Evolutionary conservation across 768 basidiomycete species (phyloP).

Genomic region (Lyophyllum semitale): DNA sequence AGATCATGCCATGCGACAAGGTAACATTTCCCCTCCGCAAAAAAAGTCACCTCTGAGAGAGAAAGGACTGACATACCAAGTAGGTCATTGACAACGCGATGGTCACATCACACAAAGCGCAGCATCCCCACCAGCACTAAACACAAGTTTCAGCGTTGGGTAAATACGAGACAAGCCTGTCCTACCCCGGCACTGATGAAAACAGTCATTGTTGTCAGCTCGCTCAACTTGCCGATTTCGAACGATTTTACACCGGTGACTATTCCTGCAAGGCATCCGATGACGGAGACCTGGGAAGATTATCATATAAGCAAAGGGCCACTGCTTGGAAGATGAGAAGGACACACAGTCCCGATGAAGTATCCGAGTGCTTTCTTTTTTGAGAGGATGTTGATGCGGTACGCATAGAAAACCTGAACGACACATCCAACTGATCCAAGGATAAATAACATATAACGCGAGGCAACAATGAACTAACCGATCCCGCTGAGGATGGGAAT

Average conservation of each 20-base stretch:
- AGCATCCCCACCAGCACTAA: constrained; percentile 25
- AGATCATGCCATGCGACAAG: background rate
- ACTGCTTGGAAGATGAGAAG: background rate
- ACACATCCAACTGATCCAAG: constrained; percentile 26
- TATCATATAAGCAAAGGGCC: background rate
- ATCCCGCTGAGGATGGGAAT: constrained; percentile 31
- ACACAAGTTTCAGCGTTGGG: background rate
- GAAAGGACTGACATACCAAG: constrained; percentile 15
- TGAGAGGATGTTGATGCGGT: constrained; percentile 31
- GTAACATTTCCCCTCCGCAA: background rate
- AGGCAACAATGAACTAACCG: constrained; percentile 15
- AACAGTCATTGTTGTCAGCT: constrained; percentile 15
- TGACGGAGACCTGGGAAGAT: constrained; percentile 13
- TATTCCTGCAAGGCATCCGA: constrained; percentile 19
- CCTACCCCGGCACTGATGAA: constrained; percentile 21
- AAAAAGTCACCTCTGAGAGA: background rate
- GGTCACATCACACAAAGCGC: constrained; percentile 27
- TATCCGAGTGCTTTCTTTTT: constrained; percentile 19
- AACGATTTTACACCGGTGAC: constrained; percentile 23
- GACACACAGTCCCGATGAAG: constrained; percentile 16
- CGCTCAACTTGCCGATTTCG: constrained; percentile 20
- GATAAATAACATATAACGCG: background rate
- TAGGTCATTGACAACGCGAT: constrained; percentile 29
- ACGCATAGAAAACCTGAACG: constrained; percentile 34
- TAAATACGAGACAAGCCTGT: background rate